Conservation (phyloP, 176 grass and related monocot genomes). For the Cenchrus fungigraminus region DNA sequence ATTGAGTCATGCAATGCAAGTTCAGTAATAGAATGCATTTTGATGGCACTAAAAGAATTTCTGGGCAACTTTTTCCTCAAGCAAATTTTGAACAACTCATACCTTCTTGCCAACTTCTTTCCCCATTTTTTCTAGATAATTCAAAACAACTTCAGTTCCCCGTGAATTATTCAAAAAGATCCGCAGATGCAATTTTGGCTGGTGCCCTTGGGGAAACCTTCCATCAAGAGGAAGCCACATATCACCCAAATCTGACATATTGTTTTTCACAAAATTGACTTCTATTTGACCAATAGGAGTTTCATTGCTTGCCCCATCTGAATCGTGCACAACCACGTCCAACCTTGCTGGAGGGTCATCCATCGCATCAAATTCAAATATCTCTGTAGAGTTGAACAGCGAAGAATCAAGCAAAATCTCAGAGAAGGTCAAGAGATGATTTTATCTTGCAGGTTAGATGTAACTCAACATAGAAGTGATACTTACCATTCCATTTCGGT, state of each 20-base stretch:
- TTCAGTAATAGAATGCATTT: constrained; percentile 27
- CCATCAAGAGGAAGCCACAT: constrained; percentile 83
- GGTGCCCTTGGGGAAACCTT: constrained; percentile 74
- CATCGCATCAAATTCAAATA: constrained; percentile 98
- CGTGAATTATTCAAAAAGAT: constrained; percentile 80
- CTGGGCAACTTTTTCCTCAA: not conserved
- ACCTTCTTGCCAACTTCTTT: constrained; percentile 99
- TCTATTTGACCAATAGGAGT: constrained; percentile 69
- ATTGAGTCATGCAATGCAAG: constrained; percentile 40
- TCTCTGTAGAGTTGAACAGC: constrained; percentile 54
- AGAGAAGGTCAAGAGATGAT: constrained; percentile 3
- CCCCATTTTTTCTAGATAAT: constrained; percentile 84
- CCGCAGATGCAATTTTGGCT: constrained; percentile 75
- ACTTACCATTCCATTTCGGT: constrained; percentile 68
- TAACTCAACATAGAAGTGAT: constrained; percentile 8
- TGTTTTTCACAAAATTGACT: constrained; percentile 91
- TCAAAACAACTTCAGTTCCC: constrained; percentile 75
- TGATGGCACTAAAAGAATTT: constrained; percentile 16
- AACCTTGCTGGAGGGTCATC: constrained; percentile 83
- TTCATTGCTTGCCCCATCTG: constrained; percentile 68
- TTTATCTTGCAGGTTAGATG: not conserved
- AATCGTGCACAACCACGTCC: constrained; percentile 72
- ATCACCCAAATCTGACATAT: constrained; percentile 76
- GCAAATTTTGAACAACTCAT: constrained; percentile 22
- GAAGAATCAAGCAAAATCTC: constrained; percentile 37